Evolutionary conservation across 805 yeast genomes (phyloP), one percentile per base, ranked within the genome.

Genomic region (Kodamaea jinghongensis): DNA sequence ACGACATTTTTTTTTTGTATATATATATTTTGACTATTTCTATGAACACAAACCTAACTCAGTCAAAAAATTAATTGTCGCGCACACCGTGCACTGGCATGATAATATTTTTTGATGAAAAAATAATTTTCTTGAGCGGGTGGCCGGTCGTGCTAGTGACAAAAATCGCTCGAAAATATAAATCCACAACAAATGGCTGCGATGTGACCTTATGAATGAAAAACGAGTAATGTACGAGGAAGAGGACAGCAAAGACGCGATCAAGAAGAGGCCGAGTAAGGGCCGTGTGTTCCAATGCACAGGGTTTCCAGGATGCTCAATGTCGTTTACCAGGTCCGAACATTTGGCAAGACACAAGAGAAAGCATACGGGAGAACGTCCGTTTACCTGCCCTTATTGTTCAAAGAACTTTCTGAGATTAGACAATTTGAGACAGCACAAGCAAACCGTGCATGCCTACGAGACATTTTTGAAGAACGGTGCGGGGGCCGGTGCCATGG

Each of bases 361-460:
- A 43, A 90, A 89, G 53, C 97, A 89, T 59, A 90, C 96, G 0
- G 97, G 96, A 31, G 97, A 89, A 60, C 71, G 96, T 42, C 97
- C 97, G 2, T 89, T 88, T 59, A 79, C 85, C 39, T 89, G 97
- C 60, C 83, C 83, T 35, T 84, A 83, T 58, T 86, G 95, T 58
- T 70, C 80, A 25, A 80, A 89, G 55, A 75, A 79, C 55, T 89
- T 89, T 57, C 81, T 89, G 12, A 73, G 97, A 34, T 65, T 90
- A 43, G 97, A 90, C 61, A 90, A 90, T 58, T 71, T 90, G 46
- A 74, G 96, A 44, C 97, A 90, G 64, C 97, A 89, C 64, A 83
- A 84, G 44, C 95, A 88, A 55, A 85, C 96, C 2, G 75, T 70
- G 28, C 74, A 70, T 46, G 73, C 74, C 7, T 69, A 65, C 50